Evolutionary conservation across 768 basidiomycete genomes (phyloP).

Genomic region (Trametes coccinea): DNA sequence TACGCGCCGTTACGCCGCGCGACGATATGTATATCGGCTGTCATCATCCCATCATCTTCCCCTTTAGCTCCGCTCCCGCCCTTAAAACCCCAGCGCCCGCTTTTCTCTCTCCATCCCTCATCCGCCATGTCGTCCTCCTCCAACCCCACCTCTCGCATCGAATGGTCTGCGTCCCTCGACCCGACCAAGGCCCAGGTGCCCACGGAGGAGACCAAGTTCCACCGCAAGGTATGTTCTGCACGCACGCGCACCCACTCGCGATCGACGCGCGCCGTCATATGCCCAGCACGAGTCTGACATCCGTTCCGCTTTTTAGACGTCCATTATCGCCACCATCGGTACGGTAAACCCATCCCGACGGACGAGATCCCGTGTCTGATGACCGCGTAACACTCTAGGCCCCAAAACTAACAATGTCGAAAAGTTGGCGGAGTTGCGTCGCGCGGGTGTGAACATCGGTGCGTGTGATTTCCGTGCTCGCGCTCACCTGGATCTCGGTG

Average conservation of each 20-base stretch:
- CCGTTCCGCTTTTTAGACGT: slow-evolving; percentile 57
- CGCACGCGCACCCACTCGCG: neutral
- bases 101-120: slow-evolving; percentile 15
- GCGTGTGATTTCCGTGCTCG: slow-evolving; percentile 34
- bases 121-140: slow-evolving; percentile 27
- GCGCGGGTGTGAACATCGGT: slow-evolving; percentile 98
- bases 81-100: slow-evolving; percentile 16
- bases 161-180: slow-evolving; percentile 87
- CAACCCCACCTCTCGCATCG: slow-evolving; percentile 72
- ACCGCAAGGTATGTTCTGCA: slow-evolving; percentile 72
- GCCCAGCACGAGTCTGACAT: neutral
- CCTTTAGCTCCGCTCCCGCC: slow-evolving; percentile 21
- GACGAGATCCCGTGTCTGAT: slow-evolving; percentile 12
- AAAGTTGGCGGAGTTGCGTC: slow-evolving; percentile 78
- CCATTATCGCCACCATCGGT: slow-evolving; percentile 99
- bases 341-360: slow-evolving; percentile 26
- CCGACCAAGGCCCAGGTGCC: slow-evolving; percentile 70
- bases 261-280: slow-evolving; percentile 26
- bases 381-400: slow-evolving; percentile 46
- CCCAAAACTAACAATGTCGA: slow-evolving; percentile 94
- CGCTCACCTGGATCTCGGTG: neutral
- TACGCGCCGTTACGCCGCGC: neutral
- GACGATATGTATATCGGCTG: slow-evolving; percentile 21
- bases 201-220: slow-evolving; percentile 78
- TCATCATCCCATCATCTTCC: slow-evolving; percentile 22